Base-by-base conservation (phyloP, 306 rosid genomes). In the Lablab purpureus region DNA sequence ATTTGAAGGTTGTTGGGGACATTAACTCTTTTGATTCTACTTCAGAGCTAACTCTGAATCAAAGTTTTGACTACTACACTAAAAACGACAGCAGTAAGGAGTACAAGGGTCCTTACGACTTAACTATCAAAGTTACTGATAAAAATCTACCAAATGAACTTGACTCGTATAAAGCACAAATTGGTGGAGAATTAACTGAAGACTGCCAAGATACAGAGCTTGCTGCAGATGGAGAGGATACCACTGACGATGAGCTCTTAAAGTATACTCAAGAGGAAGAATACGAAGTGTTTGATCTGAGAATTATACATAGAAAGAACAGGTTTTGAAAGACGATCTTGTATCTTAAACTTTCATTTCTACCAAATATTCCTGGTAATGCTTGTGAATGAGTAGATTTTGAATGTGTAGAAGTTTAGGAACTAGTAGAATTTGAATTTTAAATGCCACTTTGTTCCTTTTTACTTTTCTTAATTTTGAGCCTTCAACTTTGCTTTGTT, bases 281-380 rank as follows among this genome's bases (percentile, higher is more conserved):
- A 52, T 86, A 81, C 63, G 99, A 96, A 88, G 93, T 93, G 41
- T 93, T 93, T 59, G 88, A 96, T 52, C 87, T 96, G 22, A 89
- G 96, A 89, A 87, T 96, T 65, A 66, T 96, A 85, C 99, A 96
- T 84, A 87, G 99, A 76, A 96, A 91, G 70, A 96, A 96, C 91
- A 96, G 99, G 99, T 96, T 85, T 87, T 67, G 52, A 46, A 40
- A 43, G 19, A 28, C 25, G 50, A 36, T 75, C 63, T 45, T 47
- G n/a, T 64, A 41, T 67, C 32, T 64, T 75, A 36, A 47, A 67
- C 54, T 83, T 78, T 77, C 23, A 8, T 12, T 77, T 86, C 58
- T 72, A 36, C 79, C 65, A 85, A 65, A 47, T 75, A 73, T 75
- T 69, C 77, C 25, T 65, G 52, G 15, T 56, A 54, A 62, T 54